Conservation (phyloP, 148 eudicot genomes). For the Cornus kousa region DNA sequence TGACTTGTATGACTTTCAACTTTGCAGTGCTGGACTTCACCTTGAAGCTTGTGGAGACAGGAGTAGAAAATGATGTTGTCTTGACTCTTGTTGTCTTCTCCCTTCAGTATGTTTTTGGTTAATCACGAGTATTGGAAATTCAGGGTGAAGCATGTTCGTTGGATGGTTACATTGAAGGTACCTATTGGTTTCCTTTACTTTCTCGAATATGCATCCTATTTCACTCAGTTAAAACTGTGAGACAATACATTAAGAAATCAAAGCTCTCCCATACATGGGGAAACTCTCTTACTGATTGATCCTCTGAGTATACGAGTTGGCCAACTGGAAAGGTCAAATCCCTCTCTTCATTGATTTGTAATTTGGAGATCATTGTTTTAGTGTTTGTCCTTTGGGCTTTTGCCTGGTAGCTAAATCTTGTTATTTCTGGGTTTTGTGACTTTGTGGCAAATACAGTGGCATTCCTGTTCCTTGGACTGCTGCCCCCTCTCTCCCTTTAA, state of each 20-base stretch:
- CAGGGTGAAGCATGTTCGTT: slow-evolving; percentile 85
- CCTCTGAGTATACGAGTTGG: neutral
- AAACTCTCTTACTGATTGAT: neutral
- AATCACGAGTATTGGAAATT: slow-evolving; percentile 90
- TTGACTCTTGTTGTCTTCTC: slow-evolving; percentile 72
- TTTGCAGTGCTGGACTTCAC: slow-evolving; percentile 84
- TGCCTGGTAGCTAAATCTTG: no score
- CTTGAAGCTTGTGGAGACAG: slow-evolving; percentile 68
- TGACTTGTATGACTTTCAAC: slow-evolving; percentile 4
- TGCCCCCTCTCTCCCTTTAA: no score
- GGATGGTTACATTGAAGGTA: slow-evolving; percentile 93
- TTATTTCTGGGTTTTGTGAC: neutral
- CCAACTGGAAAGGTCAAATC: slow-evolving; percentile 1
- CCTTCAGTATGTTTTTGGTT: slow-evolving; percentile 84
- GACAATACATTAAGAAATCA: neutral
- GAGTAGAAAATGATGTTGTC: slow-evolving; percentile 73
- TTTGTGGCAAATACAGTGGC: neutral
- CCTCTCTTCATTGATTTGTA: neutral
- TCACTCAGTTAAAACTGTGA: neutral
- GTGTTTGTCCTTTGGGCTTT: neutral
- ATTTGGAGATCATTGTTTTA: neutral
- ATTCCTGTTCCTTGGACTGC: neutral
- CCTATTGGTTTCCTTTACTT: slow-evolving; percentile 6
- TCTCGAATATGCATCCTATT: neutral
- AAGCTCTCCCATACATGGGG: neutral